These are phyloP conservation scores for Annulohypoxylon moriforme DNA, from an alignment of 495 filamentous ascomycete species.

Conservation along the genomic window DNA sequence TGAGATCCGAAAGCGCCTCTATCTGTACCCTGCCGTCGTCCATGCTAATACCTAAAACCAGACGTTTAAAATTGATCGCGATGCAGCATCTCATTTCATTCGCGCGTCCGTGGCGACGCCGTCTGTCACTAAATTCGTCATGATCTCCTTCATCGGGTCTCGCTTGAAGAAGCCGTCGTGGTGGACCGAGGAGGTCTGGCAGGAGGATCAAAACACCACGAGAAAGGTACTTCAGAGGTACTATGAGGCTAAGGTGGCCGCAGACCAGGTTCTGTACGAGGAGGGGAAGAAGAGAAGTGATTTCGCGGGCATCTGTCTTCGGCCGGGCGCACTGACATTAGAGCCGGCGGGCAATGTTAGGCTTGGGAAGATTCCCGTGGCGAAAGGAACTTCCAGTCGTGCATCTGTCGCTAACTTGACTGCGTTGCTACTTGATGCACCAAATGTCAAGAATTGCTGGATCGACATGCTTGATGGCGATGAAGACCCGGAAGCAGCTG, in stretches of 20 bases:
- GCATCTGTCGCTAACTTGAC: slow-evolving; percentile 77
- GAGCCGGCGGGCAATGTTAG: slow-evolving; percentile 69
- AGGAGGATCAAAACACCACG: slow-evolving; percentile 61
- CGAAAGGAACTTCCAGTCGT: slow-evolving; percentile 67
- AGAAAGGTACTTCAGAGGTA: slow-evolving; percentile 69
- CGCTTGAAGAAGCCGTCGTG: slow-evolving; percentile 70
- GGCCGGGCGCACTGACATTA: slow-evolving; percentile 73
- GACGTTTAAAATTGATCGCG: slow-evolving; percentile 68
- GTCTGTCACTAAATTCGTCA: slow-evolving; percentile 75
- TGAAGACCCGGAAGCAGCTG: slow-evolving; percentile 69
- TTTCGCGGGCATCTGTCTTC: slow-evolving; percentile 74
- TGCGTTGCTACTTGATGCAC: slow-evolving; percentile 70
- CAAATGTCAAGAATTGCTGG: slow-evolving; percentile 59
- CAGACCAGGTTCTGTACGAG: slow-evolving; percentile 77
- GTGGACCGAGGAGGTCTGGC: slow-evolving; percentile 73
- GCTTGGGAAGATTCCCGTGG: slow-evolving; percentile 69
- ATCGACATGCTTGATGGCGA: slow-evolving; percentile 64
- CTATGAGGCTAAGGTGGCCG: slow-evolving; percentile 77
- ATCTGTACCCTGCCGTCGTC: slow-evolving; percentile 52
- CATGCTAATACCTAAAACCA: slow-evolving; percentile 44
- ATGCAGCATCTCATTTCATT: slow-evolving; percentile 78
- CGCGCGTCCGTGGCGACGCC: slow-evolving; percentile 67
- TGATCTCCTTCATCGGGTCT: slow-evolving; percentile 74
- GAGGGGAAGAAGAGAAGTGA: slow-evolving; percentile 55
- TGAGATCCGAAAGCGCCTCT: slow-evolving; percentile 17